phyloP scores from a whole-genome alignment of 371 early-diverging fungal genomes.

The Haplosporangium sp. region DNA sequence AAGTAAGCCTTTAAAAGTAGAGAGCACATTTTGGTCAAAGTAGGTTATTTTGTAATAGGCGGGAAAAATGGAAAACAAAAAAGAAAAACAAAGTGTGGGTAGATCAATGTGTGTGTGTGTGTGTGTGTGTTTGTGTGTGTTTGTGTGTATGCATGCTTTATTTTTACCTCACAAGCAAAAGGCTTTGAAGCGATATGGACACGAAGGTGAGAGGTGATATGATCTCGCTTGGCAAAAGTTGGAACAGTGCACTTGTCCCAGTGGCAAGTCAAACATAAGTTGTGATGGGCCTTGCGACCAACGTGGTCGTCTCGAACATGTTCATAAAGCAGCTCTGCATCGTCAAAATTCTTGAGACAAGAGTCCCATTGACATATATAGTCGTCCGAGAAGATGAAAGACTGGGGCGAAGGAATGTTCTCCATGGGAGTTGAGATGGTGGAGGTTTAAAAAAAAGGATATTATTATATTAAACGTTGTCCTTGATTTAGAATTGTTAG shows the following conservation, averaged over 20 bases:
- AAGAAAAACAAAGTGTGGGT: neutral
- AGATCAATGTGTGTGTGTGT: too few relatives aligned
- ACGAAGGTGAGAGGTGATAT: conserved; percentile 92
- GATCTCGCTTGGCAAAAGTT: conserved; percentile 87
- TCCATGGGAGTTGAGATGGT: neutral
- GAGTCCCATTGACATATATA: conserved; percentile 65
- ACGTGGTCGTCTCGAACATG: conserved; percentile 92
- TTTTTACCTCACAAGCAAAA: conserved; percentile 75
- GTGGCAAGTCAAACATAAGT: conserved; percentile 87
- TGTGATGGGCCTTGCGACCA: conserved; percentile 90
- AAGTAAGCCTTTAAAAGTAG: neutral
- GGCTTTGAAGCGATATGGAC: conserved; percentile 95
- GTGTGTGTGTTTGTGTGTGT: too few relatives aligned
- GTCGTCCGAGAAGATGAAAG: conserved; percentile 55
- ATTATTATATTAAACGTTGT: too few relatives aligned
- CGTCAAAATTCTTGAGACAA: conserved; percentile 68
- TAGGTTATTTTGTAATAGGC: neutral
- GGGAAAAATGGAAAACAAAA: neutral
- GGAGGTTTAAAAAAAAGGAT: neutral
- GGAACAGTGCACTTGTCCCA: conserved; percentile 87
- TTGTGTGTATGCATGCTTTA: too few relatives aligned
- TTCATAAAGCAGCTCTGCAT: conserved; percentile 84
- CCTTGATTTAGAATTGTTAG: too few relatives aligned
- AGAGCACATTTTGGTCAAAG: neutral
- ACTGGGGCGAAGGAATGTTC: conserved; percentile 41